A percentile compares a stretch with the other conserved stretches of the same genome.
These are phyloP conservation scores for Penicillium palitans DNA, from an alignment of 2,329 filamentous ascomycete species.

Conservation along the genomic window DNA sequence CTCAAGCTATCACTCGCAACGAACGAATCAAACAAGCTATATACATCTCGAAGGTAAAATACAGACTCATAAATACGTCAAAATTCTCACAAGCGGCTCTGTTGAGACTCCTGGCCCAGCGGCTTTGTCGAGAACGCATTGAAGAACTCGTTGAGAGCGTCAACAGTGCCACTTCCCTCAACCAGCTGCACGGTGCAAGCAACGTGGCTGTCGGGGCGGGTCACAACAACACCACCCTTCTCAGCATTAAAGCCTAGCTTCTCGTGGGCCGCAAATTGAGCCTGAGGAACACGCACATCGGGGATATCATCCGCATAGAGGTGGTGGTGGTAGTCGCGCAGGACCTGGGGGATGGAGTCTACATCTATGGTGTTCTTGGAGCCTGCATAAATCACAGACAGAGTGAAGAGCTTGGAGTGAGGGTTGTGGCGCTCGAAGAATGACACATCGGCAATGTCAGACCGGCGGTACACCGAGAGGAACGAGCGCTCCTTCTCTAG, in stretches of 20 bases:
- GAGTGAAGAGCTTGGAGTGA: slow-evolving; percentile 76
- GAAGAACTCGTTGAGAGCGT: slow-evolving; percentile 83
- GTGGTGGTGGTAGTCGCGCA: slow-evolving; percentile 76
- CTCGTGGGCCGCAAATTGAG: slow-evolving; percentile 73
- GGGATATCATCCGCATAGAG: slow-evolving; percentile 83
- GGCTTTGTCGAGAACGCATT: slow-evolving; percentile 66
- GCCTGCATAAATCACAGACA: slow-evolving; percentile 73
- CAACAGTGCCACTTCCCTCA: slow-evolving; percentile 75
- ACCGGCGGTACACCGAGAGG: slow-evolving; percentile 64
- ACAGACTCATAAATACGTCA: slow-evolving; percentile 16
- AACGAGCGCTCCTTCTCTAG: slow-evolving; percentile 69
- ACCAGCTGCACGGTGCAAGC: slow-evolving; percentile 71
- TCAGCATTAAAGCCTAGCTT: slow-evolving; percentile 80
- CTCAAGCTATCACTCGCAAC: slow-evolving; percentile 23
- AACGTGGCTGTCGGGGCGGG: slow-evolving; percentile 84
- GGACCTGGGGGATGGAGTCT: slow-evolving; percentile 65
- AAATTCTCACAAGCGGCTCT: slow-evolving; percentile 35
- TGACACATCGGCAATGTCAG: slow-evolving; percentile 62
- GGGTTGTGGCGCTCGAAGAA: slow-evolving; percentile 84
- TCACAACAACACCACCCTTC: slow-evolving; percentile 75
- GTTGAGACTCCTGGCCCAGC: slow-evolving; percentile 36
- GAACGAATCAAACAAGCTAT: slow-evolving; percentile 23
- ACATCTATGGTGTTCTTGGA: slow-evolving; percentile 72
- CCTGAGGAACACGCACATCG: slow-evolving; percentile 68
- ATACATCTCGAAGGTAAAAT: slow-evolving; percentile 20